Base-by-base conservation (phyloP, 805 yeast species). In the Naumovozyma castellii region DNA sequence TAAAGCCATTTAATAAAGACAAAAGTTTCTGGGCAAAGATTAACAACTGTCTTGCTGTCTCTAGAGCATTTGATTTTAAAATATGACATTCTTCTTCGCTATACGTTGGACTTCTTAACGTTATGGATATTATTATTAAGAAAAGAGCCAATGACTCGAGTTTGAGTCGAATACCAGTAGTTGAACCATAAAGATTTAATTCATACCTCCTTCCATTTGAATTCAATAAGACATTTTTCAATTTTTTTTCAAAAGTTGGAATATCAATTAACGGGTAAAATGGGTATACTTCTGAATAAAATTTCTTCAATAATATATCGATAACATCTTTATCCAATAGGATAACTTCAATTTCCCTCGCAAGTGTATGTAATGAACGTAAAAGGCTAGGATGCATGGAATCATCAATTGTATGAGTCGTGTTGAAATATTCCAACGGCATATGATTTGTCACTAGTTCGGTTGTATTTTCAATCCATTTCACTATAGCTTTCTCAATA, bases 241-340 rank as follows among this genome's bases (percentile, higher is more conserved):
- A 32, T n/a, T 38, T 32, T 3, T 34, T 31, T 28, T 44, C 47
- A 32, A 50, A 50, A 2, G 35, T 8, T 2, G 37, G 31, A 18
- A 49, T 45, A 22, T 51, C 53, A 32, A 53, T 40, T 19, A 46
- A 39, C 14, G 57, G 56, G 27, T 36, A 49, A 28, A 49, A 43
- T 25, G 57, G 57, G 28, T 51, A 53, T 14, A 53, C 41, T 13
- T 49, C 42, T 22, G 48, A 40, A 32, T 50, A 51, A 30, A 53
- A 53, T 2, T 36, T 37, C 18, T 31, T 43, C 14, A 53, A 31
- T 18, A 43, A 35, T 3, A 28, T 18, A 32, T 48, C 41, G 4
- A 44, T 33, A 3, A 38, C 39, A 12, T 34, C 28, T 35, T 41
- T 45, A 28, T 45, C 43, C 12, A 38, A 10, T 16, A 49, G 16